phyloP scores from a whole-genome alignment of 495 filamentous ascomycete genomes.

The Penicillium flavigenum region DNA sequence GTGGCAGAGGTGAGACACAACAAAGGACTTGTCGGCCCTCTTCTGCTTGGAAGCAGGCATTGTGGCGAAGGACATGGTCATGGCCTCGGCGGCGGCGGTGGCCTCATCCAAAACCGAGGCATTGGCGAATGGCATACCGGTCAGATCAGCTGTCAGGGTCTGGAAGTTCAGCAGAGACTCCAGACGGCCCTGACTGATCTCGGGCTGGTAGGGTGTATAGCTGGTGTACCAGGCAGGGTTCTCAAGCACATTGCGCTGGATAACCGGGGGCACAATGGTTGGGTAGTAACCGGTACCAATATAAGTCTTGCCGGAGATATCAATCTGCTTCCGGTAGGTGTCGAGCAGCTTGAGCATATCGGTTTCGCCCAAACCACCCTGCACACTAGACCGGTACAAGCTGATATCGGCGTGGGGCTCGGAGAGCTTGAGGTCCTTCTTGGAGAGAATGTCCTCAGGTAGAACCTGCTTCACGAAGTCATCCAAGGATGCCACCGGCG shows the following conservation, averaged over 20 bases:
- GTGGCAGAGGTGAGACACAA: constrained; percentile 81
- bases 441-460: constrained; percentile 77
- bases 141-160: constrained; percentile 89
- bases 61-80: constrained; percentile 87
- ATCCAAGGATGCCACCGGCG: constrained; percentile 70
- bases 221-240: constrained; percentile 98
- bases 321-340: constrained; percentile 62
- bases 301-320: constrained; percentile 59
- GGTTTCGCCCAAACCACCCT: constrained; percentile 63
- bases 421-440: constrained; percentile 50
- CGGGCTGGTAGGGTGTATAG: constrained; percentile 97
- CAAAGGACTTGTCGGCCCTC: constrained; percentile 71
- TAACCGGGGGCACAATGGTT: constrained; percentile 84
- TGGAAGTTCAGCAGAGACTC: constrained; percentile 97
- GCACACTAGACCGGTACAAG: constrained; percentile 46
- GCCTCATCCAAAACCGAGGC: constrained; percentile 92
- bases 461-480: constrained; percentile 89
- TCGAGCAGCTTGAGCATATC: constrained; percentile 63
- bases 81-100: constrained; percentile 93
- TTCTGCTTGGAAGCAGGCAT: constrained; percentile 72
- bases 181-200: constrained; percentile 92
- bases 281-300: constrained; percentile 89
- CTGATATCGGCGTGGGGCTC: constrained; percentile 40
- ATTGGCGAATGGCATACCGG: constrained; percentile 85
- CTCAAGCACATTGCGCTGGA: constrained; percentile 92